These are phyloP conservation scores for Saturnispora serradocipensis DNA, from an alignment of 805 yeast genomes.

Conservation along the genomic window DNA sequence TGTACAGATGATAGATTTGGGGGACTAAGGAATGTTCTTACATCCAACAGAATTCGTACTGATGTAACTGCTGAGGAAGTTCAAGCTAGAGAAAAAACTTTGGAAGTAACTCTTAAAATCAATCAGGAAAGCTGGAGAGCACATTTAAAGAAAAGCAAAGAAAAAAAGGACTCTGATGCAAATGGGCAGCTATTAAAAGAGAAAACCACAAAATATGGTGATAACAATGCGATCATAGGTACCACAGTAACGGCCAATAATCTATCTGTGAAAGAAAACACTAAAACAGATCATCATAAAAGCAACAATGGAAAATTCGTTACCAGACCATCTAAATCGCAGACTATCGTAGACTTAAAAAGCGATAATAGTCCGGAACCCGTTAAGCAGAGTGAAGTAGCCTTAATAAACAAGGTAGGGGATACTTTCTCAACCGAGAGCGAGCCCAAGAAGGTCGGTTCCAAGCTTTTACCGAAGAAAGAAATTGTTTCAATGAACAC, in stretches of 20 bases:
- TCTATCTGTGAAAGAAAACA: no score
- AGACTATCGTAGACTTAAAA: neutral
- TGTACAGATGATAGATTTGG: conserved; percentile 23
- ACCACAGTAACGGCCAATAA: neutral
- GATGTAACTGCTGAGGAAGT: neutral
- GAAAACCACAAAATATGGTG: neutral
- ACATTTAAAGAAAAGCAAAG: neutral
- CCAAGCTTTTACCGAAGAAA: no score
- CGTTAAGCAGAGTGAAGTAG: neutral
- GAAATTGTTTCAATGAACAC: neutral
- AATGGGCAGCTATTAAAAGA: neutral
- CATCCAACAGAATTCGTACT: neutral
- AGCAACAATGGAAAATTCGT: neutral
- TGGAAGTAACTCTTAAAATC: conserved; percentile 5
- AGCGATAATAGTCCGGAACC: neutral
- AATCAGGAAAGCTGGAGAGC: conserved; percentile 2
- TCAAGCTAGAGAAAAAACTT: neutral
- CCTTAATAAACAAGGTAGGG: neutral
- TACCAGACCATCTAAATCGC: neutral
- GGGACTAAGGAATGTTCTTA: neutral
- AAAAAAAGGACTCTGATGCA: neutral
- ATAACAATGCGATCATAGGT: neutral
- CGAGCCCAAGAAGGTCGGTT: neutral
- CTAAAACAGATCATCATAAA: neutral
- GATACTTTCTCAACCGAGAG: no score